Evolutionary conservation across 306 rosid genomes (phyloP).

Genomic region (Casuarina glauca): DNA sequence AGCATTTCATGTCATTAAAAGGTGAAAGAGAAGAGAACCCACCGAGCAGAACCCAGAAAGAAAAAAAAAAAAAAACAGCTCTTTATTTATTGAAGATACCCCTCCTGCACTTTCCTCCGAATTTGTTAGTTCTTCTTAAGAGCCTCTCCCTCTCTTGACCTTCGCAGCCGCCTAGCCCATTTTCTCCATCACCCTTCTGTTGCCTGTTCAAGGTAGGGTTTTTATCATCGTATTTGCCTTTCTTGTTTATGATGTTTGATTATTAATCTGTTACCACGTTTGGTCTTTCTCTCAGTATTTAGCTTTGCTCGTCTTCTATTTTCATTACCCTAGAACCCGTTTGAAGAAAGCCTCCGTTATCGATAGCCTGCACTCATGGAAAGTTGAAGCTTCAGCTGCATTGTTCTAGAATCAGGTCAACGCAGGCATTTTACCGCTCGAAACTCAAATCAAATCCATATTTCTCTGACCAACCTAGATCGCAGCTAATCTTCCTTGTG

Average conservation of each 20-base stretch:
- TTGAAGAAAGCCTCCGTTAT: neutral
- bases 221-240: neutral
- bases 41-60: neutral
- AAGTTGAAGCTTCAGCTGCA: conserved; percentile 7
- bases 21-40: neutral
- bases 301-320: neutral
- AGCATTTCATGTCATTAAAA: neutral
- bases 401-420: neutral
- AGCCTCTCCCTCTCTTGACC: conserved; percentile 3
- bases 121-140: neutral
- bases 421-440: neutral
- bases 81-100: conserved; percentile 21
- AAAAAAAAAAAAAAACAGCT: no score
- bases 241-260: neutral
- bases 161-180: neutral
- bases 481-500: neutral
- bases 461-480: conserved; percentile 29
- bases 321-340: conserved; percentile 2
- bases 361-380: neutral
- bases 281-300: neutral
- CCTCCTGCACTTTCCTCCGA: conserved; percentile 11
- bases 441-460: conserved; percentile 11
- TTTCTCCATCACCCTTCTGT: neutral
- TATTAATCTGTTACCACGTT: neutral
- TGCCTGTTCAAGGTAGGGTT: neutral